Evolutionary conservation across 139 green algal genomes (phyloP), one percentile per base, ranked within the genome.

Genomic region (Desmodesmus armatus): DNA sequence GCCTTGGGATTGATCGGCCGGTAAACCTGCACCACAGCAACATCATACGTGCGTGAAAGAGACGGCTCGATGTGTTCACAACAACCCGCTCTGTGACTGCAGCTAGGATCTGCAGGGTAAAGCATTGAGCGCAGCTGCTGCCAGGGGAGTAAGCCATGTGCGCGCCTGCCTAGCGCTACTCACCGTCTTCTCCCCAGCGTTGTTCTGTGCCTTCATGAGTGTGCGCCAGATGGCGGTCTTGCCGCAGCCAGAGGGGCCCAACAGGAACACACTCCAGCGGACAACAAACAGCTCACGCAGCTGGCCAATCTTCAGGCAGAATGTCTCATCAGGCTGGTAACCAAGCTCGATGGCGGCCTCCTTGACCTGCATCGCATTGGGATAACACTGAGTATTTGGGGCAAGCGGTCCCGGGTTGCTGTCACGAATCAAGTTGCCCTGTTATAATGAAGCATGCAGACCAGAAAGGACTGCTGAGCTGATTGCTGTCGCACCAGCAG

Each of bases 201-300:
- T 88, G 51, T 94, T 91, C 91, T 97, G 96, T 19, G 96, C 95
- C 43, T 89, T 89, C 91, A 94, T 92, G 17, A 99, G 95, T 9
- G 95, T 98, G 55, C 91, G 88, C 95, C 96, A 99, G 82, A 98
- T 94, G 27, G 95, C 95, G 0, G 92, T 96, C 94, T 99, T 99
- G 74, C 96, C 96, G 70, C 93, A 97, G 58, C 96, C 96, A 35
- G 96, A 92, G 29, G 95, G 92, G 31, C 96, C 96, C 65, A 99
- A 91, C 74, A 99, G 86, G 88, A 99, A 99, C 3, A 99, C 96
- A 23, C 91, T 96, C 96, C 96, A 99, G 84, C 96, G 94, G 63
- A 99, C 95, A 53, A 91, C 91, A 41, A 98, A 95, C 40, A 94
- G 87, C 87, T 95, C 92, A n/a, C 92, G 84, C 70, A 96, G 86